Conservation (phyloP, 306 rosid species). For the Oemleria cerasiformis region DNA sequence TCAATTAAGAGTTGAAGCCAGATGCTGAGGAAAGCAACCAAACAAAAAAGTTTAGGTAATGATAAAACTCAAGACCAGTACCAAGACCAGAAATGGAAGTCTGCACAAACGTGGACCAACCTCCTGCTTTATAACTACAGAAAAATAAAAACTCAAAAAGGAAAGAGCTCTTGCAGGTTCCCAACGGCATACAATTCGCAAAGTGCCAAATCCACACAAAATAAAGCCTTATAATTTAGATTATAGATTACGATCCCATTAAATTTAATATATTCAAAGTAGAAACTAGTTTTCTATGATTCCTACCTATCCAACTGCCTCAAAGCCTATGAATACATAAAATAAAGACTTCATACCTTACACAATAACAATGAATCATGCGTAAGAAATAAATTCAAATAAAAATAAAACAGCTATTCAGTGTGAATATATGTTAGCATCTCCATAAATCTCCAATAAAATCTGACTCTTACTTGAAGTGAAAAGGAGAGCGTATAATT, state of each 20-base stretch:
- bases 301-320: not conserved
- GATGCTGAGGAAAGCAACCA: not conserved
- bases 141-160: not conserved
- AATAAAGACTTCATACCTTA: not conserved
- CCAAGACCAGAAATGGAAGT: slow-evolving; percentile 1
- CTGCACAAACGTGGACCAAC: not conserved
- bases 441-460: slow-evolving; percentile 3
- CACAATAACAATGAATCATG: not conserved
- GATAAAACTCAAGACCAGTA: slow-evolving; percentile 4
- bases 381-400: not conserved
- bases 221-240: not conserved
- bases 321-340: not conserved
- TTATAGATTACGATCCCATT: not conserved
- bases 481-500: slow-evolving; percentile 92
- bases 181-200: not conserved
- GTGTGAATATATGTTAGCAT: not conserved
- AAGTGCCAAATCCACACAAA: not conserved
- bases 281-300: not conserved
- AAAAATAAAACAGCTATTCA: slow-evolving; percentile 9
- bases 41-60: not conserved
- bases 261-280: not conserved
- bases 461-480: slow-evolving; percentile 74
- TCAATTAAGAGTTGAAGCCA: not conserved
- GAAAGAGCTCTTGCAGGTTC: not conserved
- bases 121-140: not conserved